Base-by-base conservation (phyloP, 805 yeast genomes). In the Yamadazyma ubonensis region DNA sequence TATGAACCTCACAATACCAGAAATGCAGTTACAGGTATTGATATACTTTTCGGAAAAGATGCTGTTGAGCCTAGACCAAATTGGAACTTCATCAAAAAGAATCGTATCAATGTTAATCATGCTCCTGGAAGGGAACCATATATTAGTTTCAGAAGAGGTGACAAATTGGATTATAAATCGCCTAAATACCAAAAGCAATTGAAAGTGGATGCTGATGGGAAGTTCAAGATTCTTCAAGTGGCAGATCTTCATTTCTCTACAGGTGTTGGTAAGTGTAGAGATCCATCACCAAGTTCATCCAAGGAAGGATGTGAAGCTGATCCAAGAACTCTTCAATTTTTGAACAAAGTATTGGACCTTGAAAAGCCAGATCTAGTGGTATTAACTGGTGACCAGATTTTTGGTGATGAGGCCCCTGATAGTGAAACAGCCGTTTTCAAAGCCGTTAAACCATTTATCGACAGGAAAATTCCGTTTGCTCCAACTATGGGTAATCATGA, bases 161-260 rank as follows among this genome's bases (percentile, higher is more conserved):
- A 61, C 6, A 58, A 50, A 36, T 28, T 56, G 11, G 58, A 63
- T 42, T 63, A 61, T 49, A 50, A 50, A 21, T 35, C 45, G 44
- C 47, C 42, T 55, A 36, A 53, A 50, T 50, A 40, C 41, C 49
- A 53, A 23, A 65, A 69, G 2, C 39, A 41, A 5, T 59, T 79
- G 29, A 61, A 65, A 36, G 54, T 72, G 11, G 51, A 62, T 8
- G 45, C 61, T 2, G 54, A 72, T 15, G 79, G 78, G 4, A 74
- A 69, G 39, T 86, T 82, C 61, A 91, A 85, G 58, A 82, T 93
- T 29, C 61, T 88, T 8, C 99, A 93, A 60, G 78, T 91, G 4
- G 95, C 97, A 0, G 98, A 93, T 58, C 66, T 91, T 41, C 99
- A 93, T 61, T 82, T 85, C 57, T 75, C 93, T n/a, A 84, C 96